These are phyloP conservation scores for Rubia yunnanensis DNA, from an alignment of 257 asterid species.

Conservation along the genomic window DNA sequence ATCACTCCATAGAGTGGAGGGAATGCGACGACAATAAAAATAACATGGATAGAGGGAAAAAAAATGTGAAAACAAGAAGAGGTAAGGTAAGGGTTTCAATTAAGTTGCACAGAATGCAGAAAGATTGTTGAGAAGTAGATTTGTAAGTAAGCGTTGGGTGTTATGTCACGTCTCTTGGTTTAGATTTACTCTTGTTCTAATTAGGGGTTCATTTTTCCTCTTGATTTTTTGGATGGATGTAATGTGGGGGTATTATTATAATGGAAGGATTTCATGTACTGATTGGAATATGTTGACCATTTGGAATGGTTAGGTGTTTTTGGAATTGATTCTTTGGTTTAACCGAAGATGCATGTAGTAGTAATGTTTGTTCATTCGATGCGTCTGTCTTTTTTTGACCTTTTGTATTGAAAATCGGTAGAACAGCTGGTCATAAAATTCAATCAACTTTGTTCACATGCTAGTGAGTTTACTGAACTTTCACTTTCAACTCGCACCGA, in stretches of 20 bases:
- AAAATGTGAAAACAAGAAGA: neutral
- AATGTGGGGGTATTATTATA: constrained; percentile 16
- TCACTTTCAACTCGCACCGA: neutral
- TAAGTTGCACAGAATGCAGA: constrained; percentile 10
- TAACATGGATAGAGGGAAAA: neutral
- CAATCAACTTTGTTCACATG: neutral
- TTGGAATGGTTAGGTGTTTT: constrained; percentile 14
- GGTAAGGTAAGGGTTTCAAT: constrained; percentile 4
- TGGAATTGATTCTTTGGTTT: constrained; percentile 7
- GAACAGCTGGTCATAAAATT: constrained; percentile 1
- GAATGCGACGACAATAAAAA: neutral
- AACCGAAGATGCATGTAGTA: neutral
- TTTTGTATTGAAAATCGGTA: neutral
- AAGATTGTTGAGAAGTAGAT: constrained; percentile 7
- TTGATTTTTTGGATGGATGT: constrained; percentile 29
- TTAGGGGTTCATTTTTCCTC: constrained; percentile 18
- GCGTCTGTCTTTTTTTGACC: neutral
- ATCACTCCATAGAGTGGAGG: constrained; percentile 34
- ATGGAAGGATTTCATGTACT: constrained; percentile 23
- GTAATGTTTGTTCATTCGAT: neutral
- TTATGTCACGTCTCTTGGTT: constrained; percentile 15
- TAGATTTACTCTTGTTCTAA: neutral
- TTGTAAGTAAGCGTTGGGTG: constrained; percentile 18
- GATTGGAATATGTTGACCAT: constrained; percentile 33
- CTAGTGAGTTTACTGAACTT: too few species aligned